Evolutionary conservation across 345 rosid genomes (phyloP), one percentile per base, ranked within the genome.

Genomic region (Orychophragmus violaceus): DNA sequence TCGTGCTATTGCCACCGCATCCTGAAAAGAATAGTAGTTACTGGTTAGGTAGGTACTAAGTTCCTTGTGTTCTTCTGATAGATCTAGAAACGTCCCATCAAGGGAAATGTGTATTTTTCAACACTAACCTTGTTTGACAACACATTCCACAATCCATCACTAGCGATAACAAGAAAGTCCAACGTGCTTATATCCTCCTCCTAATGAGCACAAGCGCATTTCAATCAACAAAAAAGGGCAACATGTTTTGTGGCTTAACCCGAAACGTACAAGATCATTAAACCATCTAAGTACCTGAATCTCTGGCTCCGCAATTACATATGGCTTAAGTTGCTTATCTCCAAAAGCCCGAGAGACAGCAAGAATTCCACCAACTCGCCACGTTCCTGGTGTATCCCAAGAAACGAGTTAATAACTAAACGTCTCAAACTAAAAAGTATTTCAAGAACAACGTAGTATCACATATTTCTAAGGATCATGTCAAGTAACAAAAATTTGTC

Each of bases 351-450:
- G 97, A 58, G 99, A 94, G 55, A 94, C 97, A 0, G 97, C 99
- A 74, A 94, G 99, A 59, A 94, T 96, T 6, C 99, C 99, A 57
- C 99, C 99, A 64, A 94, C 97, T 71, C 99, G 84, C 99, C 99
- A 94, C n/a, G 99, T 94, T 66, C 99, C 99, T 94, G 56, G 14
- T 23, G 37, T 21, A 41, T 59, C 65, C 33, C 24, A 59, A 13
- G 18, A 8, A 32, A 11, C 0, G 3, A 50, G 16, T 51, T 25
- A 8, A n/a, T 25, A 25, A 51, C 33, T 7, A 6, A 25, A 25
- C 17, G 17, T 23, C 55, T 18, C 32, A 50, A n/a, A 51, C 56
- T 19, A 25, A 19, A 44, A 1, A 30, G 10, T 2, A 29, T 36
- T 54, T 11, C 11, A 42, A 7, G 12, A 3, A 11, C 49, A 42